These are phyloP conservation scores for Angomonas desouzai DNA, from an alignment of 208 protist genomes.

Conservation along the genomic window DNA sequence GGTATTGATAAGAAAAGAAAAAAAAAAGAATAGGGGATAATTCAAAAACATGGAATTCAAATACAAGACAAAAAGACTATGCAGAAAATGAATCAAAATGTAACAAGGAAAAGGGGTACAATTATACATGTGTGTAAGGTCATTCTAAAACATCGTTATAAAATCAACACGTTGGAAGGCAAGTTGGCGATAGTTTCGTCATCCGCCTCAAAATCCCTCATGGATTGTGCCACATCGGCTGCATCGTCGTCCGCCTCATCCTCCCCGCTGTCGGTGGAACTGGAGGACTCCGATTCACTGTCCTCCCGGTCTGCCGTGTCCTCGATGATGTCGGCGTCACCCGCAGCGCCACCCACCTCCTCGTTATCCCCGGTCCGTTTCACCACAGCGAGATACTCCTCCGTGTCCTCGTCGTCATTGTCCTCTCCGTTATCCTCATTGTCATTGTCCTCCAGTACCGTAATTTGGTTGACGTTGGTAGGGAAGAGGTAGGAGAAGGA, in stretches of 20 bases:
- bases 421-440: slow-evolving; percentile 23
- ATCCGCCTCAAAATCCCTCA: neutral
- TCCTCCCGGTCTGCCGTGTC: neutral
- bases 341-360: neutral
- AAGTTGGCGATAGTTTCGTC: neutral
- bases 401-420: slow-evolving; percentile 9
- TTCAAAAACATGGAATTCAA: no score
- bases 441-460: slow-evolving; percentile 9
- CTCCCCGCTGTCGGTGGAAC: neutral
- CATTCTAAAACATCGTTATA: neutral
- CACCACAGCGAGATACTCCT: slow-evolving; percentile 8
- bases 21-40: no score
- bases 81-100: no score
- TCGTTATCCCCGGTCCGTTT: neutral
- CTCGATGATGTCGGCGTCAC: neutral
- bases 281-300: neutral
- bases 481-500: neutral
- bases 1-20: no score
- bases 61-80: no score
- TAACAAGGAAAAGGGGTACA: neutral
- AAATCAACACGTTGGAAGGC: slow-evolving; percentile 9
- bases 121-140: neutral
- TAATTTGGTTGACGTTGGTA: neutral
- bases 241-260: neutral
- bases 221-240: neutral